These are phyloP conservation scores for Drechslera avenae DNA, from an alignment of 2,329 filamentous ascomycete species.

Conservation along the genomic window DNA sequence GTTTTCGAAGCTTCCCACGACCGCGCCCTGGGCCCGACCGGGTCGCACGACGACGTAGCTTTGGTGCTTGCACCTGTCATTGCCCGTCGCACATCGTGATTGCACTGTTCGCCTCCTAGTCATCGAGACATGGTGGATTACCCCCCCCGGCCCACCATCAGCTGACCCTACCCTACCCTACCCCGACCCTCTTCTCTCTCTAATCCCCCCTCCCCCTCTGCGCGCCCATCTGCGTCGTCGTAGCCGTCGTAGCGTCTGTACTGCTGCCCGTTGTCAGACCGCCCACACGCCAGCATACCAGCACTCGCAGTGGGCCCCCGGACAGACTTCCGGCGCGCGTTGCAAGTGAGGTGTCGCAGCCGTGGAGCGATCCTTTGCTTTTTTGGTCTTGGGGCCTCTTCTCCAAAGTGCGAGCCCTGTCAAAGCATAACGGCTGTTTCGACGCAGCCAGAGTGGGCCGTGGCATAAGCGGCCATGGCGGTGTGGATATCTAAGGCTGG, in stretches of 20 bases:
- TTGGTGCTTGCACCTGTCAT: slow-evolving; percentile 14
- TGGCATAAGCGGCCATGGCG: slow-evolving; percentile 28
- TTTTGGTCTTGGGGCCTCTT: slow-evolving; percentile 16
- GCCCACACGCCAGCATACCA: slow-evolving; percentile 9
- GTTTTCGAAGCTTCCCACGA: slow-evolving; percentile 25
- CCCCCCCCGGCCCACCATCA: slow-evolving; percentile 28
- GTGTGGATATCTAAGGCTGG: slow-evolving; percentile 47
- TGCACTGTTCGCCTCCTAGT: slow-evolving; percentile 22
- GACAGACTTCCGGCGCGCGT: slow-evolving; percentile 37
- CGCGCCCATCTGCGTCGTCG: slow-evolving; percentile 29
- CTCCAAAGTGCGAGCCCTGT: slow-evolving; percentile 24
- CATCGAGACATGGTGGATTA: slow-evolving; percentile 17
- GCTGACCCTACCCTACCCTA: too few species aligned
- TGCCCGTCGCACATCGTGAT: slow-evolving; percentile 18
- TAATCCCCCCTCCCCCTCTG: too few species aligned
- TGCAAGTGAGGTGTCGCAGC: slow-evolving; percentile 35
- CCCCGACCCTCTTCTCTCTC: too few species aligned
- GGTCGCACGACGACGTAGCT: slow-evolving; percentile 29
- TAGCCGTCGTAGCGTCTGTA: slow-evolving; percentile 20
- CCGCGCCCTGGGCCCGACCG: slow-evolving; percentile 30
- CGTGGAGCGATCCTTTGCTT: slow-evolving; percentile 18
- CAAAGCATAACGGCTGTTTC: slow-evolving; percentile 45
- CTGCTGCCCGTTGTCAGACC: slow-evolving; percentile 22
- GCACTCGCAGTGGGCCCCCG: slow-evolving; percentile 24
- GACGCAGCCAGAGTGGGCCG: slow-evolving; percentile 21